Percentiles rank a stretch among this genome's conserved stretches.
These are phyloP conservation scores for Alternaria arbusti DNA, from an alignment of 2,329 filamentous ascomycete species.

Conservation along the genomic window DNA sequence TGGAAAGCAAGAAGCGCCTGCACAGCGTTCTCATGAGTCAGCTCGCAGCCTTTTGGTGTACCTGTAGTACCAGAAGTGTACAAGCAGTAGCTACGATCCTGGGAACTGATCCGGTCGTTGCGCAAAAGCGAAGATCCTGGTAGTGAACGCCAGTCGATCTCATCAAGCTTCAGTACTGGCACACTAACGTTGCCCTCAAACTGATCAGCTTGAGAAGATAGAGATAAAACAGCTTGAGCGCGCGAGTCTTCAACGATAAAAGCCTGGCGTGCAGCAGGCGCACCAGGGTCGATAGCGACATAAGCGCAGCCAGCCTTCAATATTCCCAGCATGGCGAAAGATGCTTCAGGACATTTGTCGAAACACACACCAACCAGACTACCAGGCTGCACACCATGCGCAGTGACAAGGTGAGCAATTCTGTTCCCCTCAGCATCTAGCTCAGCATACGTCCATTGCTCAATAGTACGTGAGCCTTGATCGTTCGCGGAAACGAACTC, in stretches of 20 bases:
- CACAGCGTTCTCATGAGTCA: constrained; percentile 86
- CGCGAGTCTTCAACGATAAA: constrained; percentile 80
- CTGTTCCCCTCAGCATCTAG: constrained; percentile 74
- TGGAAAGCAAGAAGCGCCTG: constrained; percentile 91
- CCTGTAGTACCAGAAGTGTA: constrained; percentile 91
- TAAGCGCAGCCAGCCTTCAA: constrained; percentile 84
- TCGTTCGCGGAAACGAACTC: constrained; percentile 73
- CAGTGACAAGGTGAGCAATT: constrained; percentile 69
- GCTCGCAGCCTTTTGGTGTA: constrained; percentile 83
- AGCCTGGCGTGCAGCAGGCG: constrained; percentile 73
- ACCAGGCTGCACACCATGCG: constrained; percentile 59
- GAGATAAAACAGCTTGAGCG: constrained; percentile 68
- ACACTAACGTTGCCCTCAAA: constrained; percentile 45
- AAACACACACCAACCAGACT: constrained; percentile 78
- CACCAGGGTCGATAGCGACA: constrained; percentile 77
- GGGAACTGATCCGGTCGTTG: constrained; percentile 43
- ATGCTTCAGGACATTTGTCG: constrained; percentile 83
- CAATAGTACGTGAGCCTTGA: constrained; percentile 53
- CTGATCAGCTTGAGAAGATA: constrained; percentile 52
- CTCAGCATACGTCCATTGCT: constrained; percentile 75
- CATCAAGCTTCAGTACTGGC: constrained; percentile 56
- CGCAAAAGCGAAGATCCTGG: constrained; percentile 40
- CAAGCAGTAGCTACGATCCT: constrained; percentile 77
- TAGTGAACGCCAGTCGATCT: constrained; percentile 45
- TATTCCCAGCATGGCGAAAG: constrained; percentile 80